Evolutionary conservation across 2,329 filamentous ascomycete species (phyloP).

Genomic region (Colletotrichum plurivorum): DNA sequence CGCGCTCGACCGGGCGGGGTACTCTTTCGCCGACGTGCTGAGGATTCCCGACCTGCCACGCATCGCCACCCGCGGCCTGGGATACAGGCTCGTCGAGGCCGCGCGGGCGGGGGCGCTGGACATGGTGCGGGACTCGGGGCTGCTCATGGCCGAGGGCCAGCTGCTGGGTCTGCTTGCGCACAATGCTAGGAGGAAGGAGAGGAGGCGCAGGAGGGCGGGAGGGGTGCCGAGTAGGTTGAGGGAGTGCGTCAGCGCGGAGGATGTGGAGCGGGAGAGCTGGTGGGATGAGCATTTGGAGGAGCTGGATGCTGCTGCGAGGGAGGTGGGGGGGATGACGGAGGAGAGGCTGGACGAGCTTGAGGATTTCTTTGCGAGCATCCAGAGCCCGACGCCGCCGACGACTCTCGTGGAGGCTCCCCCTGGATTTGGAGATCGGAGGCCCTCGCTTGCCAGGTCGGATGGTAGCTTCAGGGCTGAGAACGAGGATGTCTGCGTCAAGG

Average conservation of each 20-base stretch:
- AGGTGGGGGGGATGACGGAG: not conserved
- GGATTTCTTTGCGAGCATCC: not conserved
- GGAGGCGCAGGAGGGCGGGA: no score
- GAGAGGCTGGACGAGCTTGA: not conserved
- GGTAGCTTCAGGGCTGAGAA: not conserved
- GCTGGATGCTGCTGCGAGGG: not conserved
- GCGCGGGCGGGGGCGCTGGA: constrained; percentile 20
- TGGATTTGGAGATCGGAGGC: not conserved
- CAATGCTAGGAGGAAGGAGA: not conserved
- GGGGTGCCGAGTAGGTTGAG: constrained; percentile 12
- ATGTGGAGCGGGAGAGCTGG: not conserved
- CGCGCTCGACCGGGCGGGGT: constrained; percentile 4
- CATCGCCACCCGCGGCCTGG: constrained; percentile 12
- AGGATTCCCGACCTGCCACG: constrained; percentile 19
- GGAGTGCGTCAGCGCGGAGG: constrained; percentile 5
- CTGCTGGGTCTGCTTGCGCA: constrained; percentile 9
- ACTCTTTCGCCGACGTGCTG: constrained; percentile 24
- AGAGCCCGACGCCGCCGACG: not conserved
- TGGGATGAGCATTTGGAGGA: not conserved
- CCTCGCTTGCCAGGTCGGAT: not conserved
- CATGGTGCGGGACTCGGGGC: constrained; percentile 4
- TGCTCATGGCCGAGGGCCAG: constrained; percentile 20
- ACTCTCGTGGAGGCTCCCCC: not conserved
- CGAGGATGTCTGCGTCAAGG: not conserved
- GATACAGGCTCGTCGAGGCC: constrained; percentile 4